Conservation (phyloP, 2,329 filamentous ascomycete species). For the Aspergillus piperis region DNA sequence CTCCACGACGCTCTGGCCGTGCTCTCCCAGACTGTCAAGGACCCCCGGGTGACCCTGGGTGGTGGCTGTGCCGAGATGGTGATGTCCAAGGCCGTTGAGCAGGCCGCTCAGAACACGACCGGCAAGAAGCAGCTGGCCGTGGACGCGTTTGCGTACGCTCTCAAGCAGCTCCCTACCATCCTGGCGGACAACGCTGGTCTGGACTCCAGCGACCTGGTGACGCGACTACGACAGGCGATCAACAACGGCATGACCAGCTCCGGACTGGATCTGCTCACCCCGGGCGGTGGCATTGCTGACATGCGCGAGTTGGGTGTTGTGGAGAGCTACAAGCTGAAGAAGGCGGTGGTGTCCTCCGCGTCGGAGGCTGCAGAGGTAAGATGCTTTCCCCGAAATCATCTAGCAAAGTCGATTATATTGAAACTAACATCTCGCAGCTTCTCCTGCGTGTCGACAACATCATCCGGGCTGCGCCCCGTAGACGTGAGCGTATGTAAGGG, state of each 20-base stretch:
- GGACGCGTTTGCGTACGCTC: constrained; percentile 80
- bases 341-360: constrained; percentile 93
- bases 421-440: constrained; percentile 57
- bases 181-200: constrained; percentile 96
- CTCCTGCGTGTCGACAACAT: constrained; percentile 96
- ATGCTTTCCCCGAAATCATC: constrained; percentile 13
- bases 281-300: constrained; percentile 88
- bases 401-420: neutral
- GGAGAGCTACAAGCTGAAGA: constrained; percentile 98
- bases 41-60: constrained; percentile 89
- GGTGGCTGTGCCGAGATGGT: constrained; percentile 98
- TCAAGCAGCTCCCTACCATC: constrained; percentile 93
- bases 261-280: constrained; percentile 83
- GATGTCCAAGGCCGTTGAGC: constrained; percentile 97
- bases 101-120: constrained; percentile 86
- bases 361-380: constrained; percentile 94
- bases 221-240: constrained; percentile 86
- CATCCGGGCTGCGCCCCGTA: constrained; percentile 86
- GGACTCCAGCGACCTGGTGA: constrained; percentile 91
- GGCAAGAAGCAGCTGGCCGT: constrained; percentile 97
- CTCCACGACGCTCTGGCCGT: constrained; percentile 95
- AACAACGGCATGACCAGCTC: constrained; percentile 94
- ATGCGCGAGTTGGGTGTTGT: constrained; percentile 96
- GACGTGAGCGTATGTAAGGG: constrained; percentile 72
- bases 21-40: constrained; percentile 91